A percentile compares a stretch with the other conserved stretches of the same genome.
phyloP scores from a whole-genome alignment of 164 flowering plant genomes.

The Sextonia rubra region DNA sequence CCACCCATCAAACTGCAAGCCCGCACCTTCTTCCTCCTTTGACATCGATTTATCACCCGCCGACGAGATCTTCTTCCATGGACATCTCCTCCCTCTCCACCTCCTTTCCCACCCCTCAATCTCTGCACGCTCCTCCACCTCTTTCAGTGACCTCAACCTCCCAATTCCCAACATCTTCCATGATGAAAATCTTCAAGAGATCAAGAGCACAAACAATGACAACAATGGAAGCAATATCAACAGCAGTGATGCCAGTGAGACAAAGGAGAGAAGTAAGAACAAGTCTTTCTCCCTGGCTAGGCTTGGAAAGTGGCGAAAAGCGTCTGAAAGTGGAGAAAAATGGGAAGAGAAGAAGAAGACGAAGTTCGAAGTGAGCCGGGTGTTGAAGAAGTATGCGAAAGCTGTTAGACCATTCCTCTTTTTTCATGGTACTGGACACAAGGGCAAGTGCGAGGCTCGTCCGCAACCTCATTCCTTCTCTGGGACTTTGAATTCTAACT shows the following conservation, averaged over 20 bases:
- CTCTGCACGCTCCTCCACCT: slow-evolving; percentile 74
- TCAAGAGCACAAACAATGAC: slow-evolving; percentile 2
- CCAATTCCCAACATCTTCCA: slow-evolving; percentile 36
- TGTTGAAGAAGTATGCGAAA: slow-evolving; percentile 52
- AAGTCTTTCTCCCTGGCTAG: slow-evolving; percentile 63
- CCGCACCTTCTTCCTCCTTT: slow-evolving; percentile 21
- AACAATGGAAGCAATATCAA: slow-evolving; percentile 2
- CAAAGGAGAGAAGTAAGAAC: slow-evolving; percentile 36
- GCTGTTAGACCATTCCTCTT: slow-evolving; percentile 53
- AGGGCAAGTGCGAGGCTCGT: slow-evolving; percentile 18
- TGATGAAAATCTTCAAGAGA: slow-evolving; percentile 12
- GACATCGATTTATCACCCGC: slow-evolving; percentile 82
- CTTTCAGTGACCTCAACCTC: slow-evolving; percentile 55
- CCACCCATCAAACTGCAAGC: slow-evolving; percentile 29
- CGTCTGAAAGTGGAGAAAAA: slow-evolving; percentile 19
- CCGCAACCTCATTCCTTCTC: slow-evolving; percentile 58
- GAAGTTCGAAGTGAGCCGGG: slow-evolving; percentile 42
- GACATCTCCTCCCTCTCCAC: slow-evolving; percentile 88
- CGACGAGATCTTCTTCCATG: slow-evolving; percentile 90
- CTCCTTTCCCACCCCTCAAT: slow-evolving; percentile 62
- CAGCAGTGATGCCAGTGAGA: neutral
- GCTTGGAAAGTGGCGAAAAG: slow-evolving; percentile 44
- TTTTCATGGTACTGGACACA: slow-evolving; percentile 42
- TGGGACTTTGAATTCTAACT: slow-evolving; percentile 25
- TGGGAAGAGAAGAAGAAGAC: slow-evolving; percentile 24